A percentile compares a stretch with the other conserved stretches of the same genome.
These are phyloP conservation scores for Solanum lycopersicoides DNA, from an alignment of 257 asterid genomes.

Conservation along the genomic window DNA sequence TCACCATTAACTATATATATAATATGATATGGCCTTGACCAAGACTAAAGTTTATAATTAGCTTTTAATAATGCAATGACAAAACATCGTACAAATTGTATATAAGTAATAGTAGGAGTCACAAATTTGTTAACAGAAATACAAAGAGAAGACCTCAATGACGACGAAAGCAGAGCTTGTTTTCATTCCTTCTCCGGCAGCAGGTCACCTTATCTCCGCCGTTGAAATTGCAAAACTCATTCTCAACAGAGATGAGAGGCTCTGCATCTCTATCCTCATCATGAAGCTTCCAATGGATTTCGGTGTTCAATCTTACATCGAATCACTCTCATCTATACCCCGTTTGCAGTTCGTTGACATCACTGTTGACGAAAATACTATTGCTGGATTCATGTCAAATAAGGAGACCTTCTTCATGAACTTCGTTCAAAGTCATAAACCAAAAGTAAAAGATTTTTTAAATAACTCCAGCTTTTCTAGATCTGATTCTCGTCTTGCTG, in stretches of 20 bases:
- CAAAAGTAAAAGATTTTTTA: neutral
- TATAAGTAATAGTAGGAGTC: too few species aligned
- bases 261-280: conserved; percentile 3
- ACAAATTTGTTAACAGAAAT: too few species aligned
- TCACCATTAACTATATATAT: neutral
- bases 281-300: conserved; percentile 9
- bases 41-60: too few species aligned
- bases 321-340: neutral
- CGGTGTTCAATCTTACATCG: neutral
- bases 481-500: neutral
- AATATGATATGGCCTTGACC: neutral
- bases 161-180: conserved; percentile 4
- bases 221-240: conserved; percentile 8
- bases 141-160: neutral
- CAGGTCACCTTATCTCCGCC: conserved; percentile 11
- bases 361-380: neutral
- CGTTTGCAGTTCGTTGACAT: neutral
- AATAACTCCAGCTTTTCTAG: neutral
- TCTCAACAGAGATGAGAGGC: neutral
- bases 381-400: neutral
- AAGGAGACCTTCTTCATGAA: neutral
- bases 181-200: conserved; percentile 12
- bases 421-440: neutral
- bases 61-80: neutral
- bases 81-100: too few species aligned